phyloP scores from a whole-genome alignment of 257 asterid species.

The Primulina eburnea region DNA sequence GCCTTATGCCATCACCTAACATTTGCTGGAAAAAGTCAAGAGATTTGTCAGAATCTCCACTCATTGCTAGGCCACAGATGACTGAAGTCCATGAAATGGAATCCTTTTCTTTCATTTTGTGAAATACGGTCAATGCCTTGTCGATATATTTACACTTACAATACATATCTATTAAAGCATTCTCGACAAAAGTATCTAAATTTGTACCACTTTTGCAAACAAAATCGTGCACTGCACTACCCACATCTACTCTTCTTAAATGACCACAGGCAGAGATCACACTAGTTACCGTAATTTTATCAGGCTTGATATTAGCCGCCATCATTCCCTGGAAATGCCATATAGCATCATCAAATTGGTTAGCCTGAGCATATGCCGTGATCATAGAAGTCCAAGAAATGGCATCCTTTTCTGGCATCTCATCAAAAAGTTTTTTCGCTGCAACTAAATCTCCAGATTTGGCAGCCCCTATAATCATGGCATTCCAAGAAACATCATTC shows the following conservation, averaged over 20 bases:
- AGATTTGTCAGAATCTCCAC: constrained; percentile 26
- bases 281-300: constrained; percentile 33
- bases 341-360: constrained; percentile 27
- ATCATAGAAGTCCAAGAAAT: constrained; percentile 49
- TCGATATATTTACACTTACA: constrained; percentile 38
- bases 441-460: constrained; percentile 28
- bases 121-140: constrained; percentile 33
- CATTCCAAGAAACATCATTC: constrained; percentile 42
- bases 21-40: constrained; percentile 33
- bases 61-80: constrained; percentile 41
- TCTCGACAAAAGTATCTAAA: constrained; percentile 33
- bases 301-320: constrained; percentile 31
- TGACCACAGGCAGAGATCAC: constrained; percentile 43
- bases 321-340: constrained; percentile 34
- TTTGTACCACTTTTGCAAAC: constrained; percentile 20
- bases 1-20: constrained; percentile 32
- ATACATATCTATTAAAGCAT: constrained; percentile 41
- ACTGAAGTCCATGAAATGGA: constrained; percentile 40
- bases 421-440: constrained; percentile 32
- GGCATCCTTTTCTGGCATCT: constrained; percentile 39
- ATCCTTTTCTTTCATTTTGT: constrained; percentile 34
- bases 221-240: constrained; percentile 31
- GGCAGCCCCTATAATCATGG: constrained; percentile 38
- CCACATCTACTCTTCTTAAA: constrained; percentile 35
- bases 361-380: constrained; percentile 34